Base-by-base conservation (phyloP, 2,329 filamentous ascomycete species). In the Samsoniella hepiali region DNA sequence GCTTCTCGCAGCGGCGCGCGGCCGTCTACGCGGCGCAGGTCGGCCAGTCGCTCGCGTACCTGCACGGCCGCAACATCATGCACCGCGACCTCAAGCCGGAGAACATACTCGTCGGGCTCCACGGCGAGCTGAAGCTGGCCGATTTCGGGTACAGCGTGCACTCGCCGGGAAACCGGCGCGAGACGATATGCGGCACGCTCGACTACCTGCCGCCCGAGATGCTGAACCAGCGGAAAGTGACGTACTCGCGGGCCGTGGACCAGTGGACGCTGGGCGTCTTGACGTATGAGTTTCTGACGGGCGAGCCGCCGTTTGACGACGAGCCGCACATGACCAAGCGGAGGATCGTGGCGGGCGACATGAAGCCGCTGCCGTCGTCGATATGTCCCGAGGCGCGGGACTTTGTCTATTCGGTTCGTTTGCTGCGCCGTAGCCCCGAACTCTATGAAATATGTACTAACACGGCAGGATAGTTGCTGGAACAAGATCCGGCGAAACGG, bases 51-150 rank as follows among this genome's bases (percentile, higher is more conserved):
- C 80, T 97, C 68, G 88, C 88, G 68, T 96, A 96, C 72, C 83
- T 96, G 53, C 91, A 96, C 79, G 91, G 90, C 75, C 96, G 96
- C 79, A 90, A 96, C 75, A 89, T 96, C 69, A 95, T 95, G 80
- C 91, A 96, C 75, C 85, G 91, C 65, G 91, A 96, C 71, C 96
- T 96, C 79, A 96, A 75, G 70, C 72, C 73, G 3, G 72, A 74
- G 64, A 75, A 76, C 45, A 74, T 76, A 27, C 67, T 76, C 6
- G 68, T 76, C 0, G 72, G 71, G 0, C 38, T 70, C 7, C 63
- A 69, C 22, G 70, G 72, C 32, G 71, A 72, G 65, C 38, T 72
- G 3, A 73, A 73, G 65, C 58, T 73, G 2, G 60, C 70, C 0
- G 72, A 72, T 32, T 73, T 73, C 59, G 71, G 71, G 3, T 73